Conservation (phyloP, 176 grass and related monocot genomes). For the Carex littledalei region DNA sequence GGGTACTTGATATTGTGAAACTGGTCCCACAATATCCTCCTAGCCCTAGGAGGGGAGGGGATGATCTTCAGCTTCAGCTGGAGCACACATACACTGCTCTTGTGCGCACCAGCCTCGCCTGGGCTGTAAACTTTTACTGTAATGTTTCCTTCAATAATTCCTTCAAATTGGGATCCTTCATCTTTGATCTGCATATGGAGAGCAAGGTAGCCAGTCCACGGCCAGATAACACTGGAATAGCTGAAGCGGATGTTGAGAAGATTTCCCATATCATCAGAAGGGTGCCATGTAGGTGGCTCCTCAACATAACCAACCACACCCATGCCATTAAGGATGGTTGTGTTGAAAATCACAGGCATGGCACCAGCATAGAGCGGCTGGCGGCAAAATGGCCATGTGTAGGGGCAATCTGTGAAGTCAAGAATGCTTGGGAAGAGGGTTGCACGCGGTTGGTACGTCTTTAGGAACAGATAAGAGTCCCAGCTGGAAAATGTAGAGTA, state of each 20-base stretch:
- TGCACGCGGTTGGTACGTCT: constrained; percentile 72
- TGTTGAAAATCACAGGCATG: constrained; percentile 94
- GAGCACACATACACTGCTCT: constrained; percentile 65
- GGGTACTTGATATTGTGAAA: constrained; percentile 99
- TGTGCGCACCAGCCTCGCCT: constrained; percentile 48
- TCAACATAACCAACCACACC: constrained; percentile 85
- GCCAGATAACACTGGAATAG: constrained; percentile 94
- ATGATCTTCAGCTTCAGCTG: constrained; percentile 75
- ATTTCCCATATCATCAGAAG: constrained; percentile 77
- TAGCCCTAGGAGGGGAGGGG: constrained; percentile 71
- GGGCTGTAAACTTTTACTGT: constrained; percentile 62
- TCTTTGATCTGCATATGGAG: constrained; percentile 94
- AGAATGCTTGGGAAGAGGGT: constrained; percentile 82
- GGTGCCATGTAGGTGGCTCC: constrained; percentile 66
- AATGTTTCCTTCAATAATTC: constrained; percentile 82
- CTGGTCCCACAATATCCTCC: constrained; percentile 93
- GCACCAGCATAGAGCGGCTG: constrained; percentile 88
- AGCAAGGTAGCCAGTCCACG: constrained; percentile 88
- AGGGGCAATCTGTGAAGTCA: constrained; percentile 83
- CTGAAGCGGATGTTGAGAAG: constrained; percentile 83
- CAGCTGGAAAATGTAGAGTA: constrained; percentile 43
- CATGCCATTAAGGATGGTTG: constrained; percentile 97
- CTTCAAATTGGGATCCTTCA: constrained; percentile 75
- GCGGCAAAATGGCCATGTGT: constrained; percentile 90
- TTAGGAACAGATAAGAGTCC: constrained; percentile 84